phyloP scores from a whole-genome alignment of 2,329 filamentous ascomycete species.

The Apiospora malaysiana region DNA sequence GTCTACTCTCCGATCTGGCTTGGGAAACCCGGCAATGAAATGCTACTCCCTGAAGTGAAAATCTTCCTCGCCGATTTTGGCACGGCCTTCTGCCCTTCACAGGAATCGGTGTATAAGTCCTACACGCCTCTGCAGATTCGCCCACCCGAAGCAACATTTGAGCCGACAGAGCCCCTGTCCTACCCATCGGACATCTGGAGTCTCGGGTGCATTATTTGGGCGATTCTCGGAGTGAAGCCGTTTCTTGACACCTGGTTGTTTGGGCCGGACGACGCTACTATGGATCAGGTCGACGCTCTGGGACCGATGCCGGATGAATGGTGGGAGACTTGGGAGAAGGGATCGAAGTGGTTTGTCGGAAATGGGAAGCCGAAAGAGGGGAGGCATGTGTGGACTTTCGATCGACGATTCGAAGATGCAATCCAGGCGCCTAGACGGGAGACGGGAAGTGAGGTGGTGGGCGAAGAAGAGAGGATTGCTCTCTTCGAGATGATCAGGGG shows the following conservation, averaged over 20 bases:
- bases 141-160: conserved; percentile 44
- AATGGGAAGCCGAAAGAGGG: background rate
- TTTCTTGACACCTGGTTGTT: conserved; percentile 36
- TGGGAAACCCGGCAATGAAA: conserved; percentile 38
- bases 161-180: conserved; percentile 40
- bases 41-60: conserved; percentile 38
- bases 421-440: conserved; percentile 37
- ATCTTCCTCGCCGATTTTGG: conserved; percentile 43
- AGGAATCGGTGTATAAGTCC: conserved; percentile 31
- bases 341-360: background rate
- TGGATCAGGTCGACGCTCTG: conserved; percentile 23
- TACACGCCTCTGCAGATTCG: conserved; percentile 30
- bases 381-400: conserved; percentile 31
- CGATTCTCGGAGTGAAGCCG: conserved; percentile 39
- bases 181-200: conserved; percentile 47
- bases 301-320: background rate
- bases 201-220: conserved; percentile 43
- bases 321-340: background rate
- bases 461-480: conserved; percentile 35
- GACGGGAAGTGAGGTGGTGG: conserved; percentile 27
- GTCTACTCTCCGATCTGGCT: conserved; percentile 42
- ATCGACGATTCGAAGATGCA: conserved; percentile 38
- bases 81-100: conserved; percentile 39
- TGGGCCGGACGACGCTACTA: conserved; percentile 34
- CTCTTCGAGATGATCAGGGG: conserved; percentile 24